phyloP scores from a whole-genome alignment of 192 early-diverging fungal genomes.

The Gaertneriomyces sp. region DNA sequence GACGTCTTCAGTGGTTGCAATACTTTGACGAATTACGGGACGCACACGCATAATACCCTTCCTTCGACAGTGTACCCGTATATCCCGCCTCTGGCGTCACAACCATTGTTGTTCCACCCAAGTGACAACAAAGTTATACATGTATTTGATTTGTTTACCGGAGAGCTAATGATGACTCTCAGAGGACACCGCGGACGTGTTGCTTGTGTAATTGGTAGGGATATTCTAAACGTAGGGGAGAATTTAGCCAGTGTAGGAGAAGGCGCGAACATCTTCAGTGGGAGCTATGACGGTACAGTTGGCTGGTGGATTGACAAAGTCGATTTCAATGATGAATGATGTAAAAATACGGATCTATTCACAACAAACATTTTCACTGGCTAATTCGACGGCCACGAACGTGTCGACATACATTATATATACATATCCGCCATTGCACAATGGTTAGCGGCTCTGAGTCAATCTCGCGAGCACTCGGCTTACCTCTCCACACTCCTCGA shows the following conservation, averaged over 20 bases:
- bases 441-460: too few relatives aligned
- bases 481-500: too few relatives aligned
- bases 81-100: conserved; percentile 23
- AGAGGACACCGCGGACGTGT: conserved; percentile 60
- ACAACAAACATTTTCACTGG: too few relatives aligned
- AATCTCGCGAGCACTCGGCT: too few relatives aligned
- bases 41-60: conserved; percentile 32
- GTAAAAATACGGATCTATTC: too few relatives aligned
- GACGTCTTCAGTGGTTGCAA: conserved; percentile 53
- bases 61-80: conserved; percentile 23
- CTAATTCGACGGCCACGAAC: too few relatives aligned
- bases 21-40: conserved; percentile 46
- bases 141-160: conserved; percentile 57
- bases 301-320: background rate
- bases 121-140: conserved; percentile 50
- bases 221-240: conserved; percentile 34
- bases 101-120: conserved; percentile 59
- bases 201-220: conserved; percentile 57
- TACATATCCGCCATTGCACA: too few relatives aligned
- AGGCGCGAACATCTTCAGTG: background rate
- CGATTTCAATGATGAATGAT: too few relatives aligned
- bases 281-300: background rate
- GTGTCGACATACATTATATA: too few relatives aligned
- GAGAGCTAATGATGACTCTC: conserved; percentile 51
- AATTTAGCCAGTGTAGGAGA: conserved; percentile 1